Conservation (phyloP, 495 filamentous ascomycete species). For the Xylaria acuta region DNA sequence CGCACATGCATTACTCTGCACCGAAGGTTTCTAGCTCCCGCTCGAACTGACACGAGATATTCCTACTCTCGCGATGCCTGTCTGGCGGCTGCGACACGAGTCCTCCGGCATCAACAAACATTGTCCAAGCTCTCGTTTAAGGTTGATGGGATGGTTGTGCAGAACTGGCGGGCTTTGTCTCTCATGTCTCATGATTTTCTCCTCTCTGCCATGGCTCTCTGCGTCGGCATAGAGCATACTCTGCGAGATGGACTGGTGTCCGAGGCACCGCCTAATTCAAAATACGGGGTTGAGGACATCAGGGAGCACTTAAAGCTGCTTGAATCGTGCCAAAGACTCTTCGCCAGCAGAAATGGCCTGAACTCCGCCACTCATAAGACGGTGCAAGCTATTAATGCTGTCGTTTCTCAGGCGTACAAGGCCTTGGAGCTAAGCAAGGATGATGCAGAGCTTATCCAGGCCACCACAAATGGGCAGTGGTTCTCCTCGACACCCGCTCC, state of each 20-base stretch:
- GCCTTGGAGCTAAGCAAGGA: neutral
- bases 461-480: neutral
- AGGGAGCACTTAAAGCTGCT: neutral
- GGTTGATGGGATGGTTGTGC: neutral
- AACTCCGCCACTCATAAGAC: neutral
- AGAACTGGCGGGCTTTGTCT: conserved; percentile 1
- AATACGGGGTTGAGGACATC: neutral
- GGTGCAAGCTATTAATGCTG: neutral
- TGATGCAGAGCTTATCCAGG: neutral
- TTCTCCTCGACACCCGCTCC: neutral
- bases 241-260: neutral
- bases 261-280: neutral
- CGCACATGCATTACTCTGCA: neutral
- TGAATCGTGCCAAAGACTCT: neutral
- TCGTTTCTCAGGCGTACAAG: neutral
- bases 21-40: neutral
- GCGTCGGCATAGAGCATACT: neutral
- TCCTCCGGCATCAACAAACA: neutral
- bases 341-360: neutral
- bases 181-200: conserved; percentile 10
- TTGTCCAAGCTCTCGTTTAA: neutral
- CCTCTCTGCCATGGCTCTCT: neutral
- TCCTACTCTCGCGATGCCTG: neutral
- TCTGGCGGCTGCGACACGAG: neutral
- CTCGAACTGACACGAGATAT: neutral